Percentiles rank a stretch among this genome's conserved stretches.
These are phyloP conservation scores for Mortierella sp. DNA, from an alignment of 371 early-diverging fungal species.

Conservation along the genomic window DNA sequence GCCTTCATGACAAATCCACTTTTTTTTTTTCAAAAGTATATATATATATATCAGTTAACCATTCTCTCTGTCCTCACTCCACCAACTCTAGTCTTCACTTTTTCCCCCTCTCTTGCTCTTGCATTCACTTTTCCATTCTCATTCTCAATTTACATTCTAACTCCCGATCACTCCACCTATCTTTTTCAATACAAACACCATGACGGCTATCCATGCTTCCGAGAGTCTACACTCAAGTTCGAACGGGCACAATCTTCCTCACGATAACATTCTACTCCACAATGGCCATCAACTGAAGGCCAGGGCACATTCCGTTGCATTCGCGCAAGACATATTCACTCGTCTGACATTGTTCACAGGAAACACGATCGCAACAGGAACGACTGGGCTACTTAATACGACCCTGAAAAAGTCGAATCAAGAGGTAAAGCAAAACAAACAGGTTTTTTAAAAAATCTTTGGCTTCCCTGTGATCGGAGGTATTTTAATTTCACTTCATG, in stretches of 20 bases:
- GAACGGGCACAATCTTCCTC: constrained; percentile 6
- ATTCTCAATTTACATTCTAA: background rate
- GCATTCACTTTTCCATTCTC: background rate
- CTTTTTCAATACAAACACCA: background rate
- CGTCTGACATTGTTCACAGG: constrained; percentile 65
- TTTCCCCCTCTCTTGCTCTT: background rate
- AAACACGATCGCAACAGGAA: constrained; percentile 66
- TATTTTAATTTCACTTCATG: background rate
- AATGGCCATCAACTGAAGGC: background rate
- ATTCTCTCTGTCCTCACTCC: background rate
- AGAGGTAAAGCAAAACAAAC: constrained; percentile 57
- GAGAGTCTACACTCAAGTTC: constrained; percentile 9
- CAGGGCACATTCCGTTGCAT: constrained; percentile 14
- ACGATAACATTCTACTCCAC: constrained; percentile 4
- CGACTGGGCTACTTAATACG: constrained; percentile 53
- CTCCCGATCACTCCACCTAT: background rate
- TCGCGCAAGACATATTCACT: constrained; percentile 46
- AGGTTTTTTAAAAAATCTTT: background rate
- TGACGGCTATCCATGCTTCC: constrained; percentile 34
- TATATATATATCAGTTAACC: background rate
- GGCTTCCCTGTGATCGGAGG: background rate
- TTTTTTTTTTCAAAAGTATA: too few relatives aligned
- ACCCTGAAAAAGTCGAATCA: constrained; percentile 63
- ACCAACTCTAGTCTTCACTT: background rate
- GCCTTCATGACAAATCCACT: constrained; percentile 23